These are phyloP conservation scores for Polysphondylium violaceum DNA, from an alignment of 78 protist genomes.

Conservation along the genomic window DNA sequence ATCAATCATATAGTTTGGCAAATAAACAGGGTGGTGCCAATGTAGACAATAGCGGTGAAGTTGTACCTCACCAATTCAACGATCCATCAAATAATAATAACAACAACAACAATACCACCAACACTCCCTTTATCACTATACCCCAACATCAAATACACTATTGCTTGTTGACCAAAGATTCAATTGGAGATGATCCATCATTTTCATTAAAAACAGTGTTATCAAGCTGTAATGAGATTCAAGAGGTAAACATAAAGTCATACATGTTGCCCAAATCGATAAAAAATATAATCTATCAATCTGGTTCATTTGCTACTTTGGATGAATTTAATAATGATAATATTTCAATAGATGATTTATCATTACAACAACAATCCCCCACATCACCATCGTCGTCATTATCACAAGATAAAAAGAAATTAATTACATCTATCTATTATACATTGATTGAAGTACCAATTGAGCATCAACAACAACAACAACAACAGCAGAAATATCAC, in stretches of 20 bases:
- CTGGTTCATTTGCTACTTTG: constrained; percentile 66
- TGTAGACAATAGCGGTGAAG: background rate
- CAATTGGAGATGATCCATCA: constrained; percentile 21
- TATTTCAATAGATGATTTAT: background rate
- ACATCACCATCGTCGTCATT: background rate
- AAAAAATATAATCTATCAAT: constrained; percentile 56
- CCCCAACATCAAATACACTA: too few relatives aligned
- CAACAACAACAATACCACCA: background rate
- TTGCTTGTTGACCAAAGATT: constrained; percentile 48
- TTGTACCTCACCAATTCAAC: background rate
- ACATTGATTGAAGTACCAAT: constrained; percentile 61
- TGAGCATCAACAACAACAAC: background rate
- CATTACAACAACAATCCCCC: background rate
- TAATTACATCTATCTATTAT: constrained; percentile 9
- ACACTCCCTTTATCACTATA: background rate
- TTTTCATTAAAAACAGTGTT: constrained; percentile 42
- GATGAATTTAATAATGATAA: constrained; percentile 22
- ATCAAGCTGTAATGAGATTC: constrained; percentile 20
- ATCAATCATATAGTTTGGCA: too few relatives aligned
- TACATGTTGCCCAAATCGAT: constrained; percentile 13
- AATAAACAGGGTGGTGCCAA: too few relatives aligned
- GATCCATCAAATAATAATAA: background rate
- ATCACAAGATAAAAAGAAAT: background rate
- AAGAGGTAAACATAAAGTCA: constrained; percentile 47
- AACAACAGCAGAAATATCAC: background rate